Evolutionary conservation across 805 yeast species (phyloP), one percentile per base, ranked within the genome.

Genomic region (Pichia deserticola): DNA sequence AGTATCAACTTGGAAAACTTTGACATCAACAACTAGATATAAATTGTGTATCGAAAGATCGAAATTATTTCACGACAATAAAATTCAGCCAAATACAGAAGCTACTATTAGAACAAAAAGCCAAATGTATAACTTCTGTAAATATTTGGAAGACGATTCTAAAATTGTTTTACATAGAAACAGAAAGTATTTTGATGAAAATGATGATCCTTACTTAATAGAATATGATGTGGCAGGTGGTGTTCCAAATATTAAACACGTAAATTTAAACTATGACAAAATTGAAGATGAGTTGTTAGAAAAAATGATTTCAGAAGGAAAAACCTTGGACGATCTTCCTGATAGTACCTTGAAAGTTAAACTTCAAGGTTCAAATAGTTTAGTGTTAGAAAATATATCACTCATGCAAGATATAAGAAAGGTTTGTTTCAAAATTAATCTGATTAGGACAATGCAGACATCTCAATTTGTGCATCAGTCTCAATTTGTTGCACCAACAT

Each of bases 361-460:
- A 1, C 65, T 72, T 13, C 71, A 72, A 15, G 95, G 96, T 0
- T 70, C 89, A 44, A 79, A 81, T 50, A 73, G 75, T 13, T 69
- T 79, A 8, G 69, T 87, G 49, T 73, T 78, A 57, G 74, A 76
- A 25, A 93, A 90, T 58, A 82, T 93, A 41, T 69, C 73, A 1
- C 78, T 84, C 54, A 87, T 93, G 74, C 97, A 92, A 68, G 89
- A 89, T 57, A 86, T 93, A 36, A 73, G 99, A 51, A 86, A 83
- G 55, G 74, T 88, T 5, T 90, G 97, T 63, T 86, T 89, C 68
- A 90, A 90, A 64, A 87, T 93, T 25, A 82, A 92, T 5, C 70
- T 89, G 44, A 87, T 93, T 51, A 74, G 96, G 56, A 90, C 90
- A 61, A 84, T 93, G 84, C 98, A 93, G 66, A 85, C 85, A 20